Evolutionary conservation across 176 grass and related monocot species (phyloP).

Genomic region (Ensete ventricosum): DNA sequence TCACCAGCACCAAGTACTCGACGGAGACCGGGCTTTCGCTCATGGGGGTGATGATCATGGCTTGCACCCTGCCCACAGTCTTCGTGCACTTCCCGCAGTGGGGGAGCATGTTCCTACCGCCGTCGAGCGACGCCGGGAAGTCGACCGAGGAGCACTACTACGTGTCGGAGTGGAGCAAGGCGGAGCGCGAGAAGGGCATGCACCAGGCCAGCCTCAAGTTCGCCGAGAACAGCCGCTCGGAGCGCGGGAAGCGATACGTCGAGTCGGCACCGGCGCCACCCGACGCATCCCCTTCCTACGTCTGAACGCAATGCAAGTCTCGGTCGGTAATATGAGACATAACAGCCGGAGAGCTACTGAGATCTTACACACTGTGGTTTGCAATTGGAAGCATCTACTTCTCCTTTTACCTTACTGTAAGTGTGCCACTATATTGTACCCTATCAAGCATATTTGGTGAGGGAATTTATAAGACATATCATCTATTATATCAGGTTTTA

Average conservation of each 20-base stretch:
- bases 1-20: slow-evolving; percentile 55
- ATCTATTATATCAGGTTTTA: too few relatives aligned
- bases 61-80: slow-evolving; percentile 42
- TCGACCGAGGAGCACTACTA: slow-evolving; percentile 50
- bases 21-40: slow-evolving; percentile 36
- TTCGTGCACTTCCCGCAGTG: slow-evolving; percentile 87
- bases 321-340: too few relatives aligned
- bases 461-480: too few relatives aligned
- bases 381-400: too few relatives aligned
- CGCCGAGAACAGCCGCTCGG: slow-evolving; percentile 50
- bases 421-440: too few relatives aligned
- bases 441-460: too few relatives aligned
- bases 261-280: slow-evolving; percentile 31
- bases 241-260: slow-evolving; percentile 41
- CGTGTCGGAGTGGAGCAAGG: slow-evolving; percentile 39
- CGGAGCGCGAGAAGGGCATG: slow-evolving; percentile 44
- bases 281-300: slow-evolving; percentile 29
- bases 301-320: not conserved
- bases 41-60: slow-evolving; percentile 96
- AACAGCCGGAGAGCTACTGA: too few relatives aligned
- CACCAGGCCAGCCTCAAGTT: slow-evolving; percentile 48
- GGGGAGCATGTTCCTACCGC: slow-evolving; percentile 76
- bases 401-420: too few relatives aligned
- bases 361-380: too few relatives aligned
- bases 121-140: slow-evolving; percentile 16